phyloP scores from a whole-genome alignment of 1,284 basidiomycete species.

The Ustilago xerochloae region DNA sequence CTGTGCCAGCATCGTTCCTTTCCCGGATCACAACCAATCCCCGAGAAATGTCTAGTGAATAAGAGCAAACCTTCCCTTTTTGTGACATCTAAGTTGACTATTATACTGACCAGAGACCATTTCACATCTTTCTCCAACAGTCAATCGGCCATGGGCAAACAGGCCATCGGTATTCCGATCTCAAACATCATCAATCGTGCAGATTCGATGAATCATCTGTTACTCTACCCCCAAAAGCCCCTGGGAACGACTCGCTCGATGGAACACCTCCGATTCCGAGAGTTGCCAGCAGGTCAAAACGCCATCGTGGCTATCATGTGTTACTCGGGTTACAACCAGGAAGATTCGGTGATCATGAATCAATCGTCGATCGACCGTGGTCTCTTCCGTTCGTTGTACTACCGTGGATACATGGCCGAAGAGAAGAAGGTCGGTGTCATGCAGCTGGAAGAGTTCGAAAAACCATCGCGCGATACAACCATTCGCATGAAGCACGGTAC shows the following conservation, averaged over 20 bases:
- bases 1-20: slow-evolving; percentile 97
- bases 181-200: slow-evolving; percentile 93
- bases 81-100: neutral
- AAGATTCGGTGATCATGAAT: slow-evolving; percentile 99
- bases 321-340: slow-evolving; percentile 99
- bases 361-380: slow-evolving; percentile 98
- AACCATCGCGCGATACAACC: slow-evolving; percentile 91
- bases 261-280: slow-evolving; percentile 98
- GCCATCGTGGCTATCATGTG: slow-evolving; percentile 98
- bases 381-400: slow-evolving; percentile 98
- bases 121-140: slow-evolving; percentile 1
- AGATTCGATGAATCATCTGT: slow-evolving; percentile 80
- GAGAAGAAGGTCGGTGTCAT: slow-evolving; percentile 97
- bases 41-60: slow-evolving; percentile 91
- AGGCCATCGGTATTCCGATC: slow-evolving; percentile 78
- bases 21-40: slow-evolving; percentile 99
- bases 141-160: slow-evolving; percentile 16
- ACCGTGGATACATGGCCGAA: slow-evolving; percentile 94
- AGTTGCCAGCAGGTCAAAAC: slow-evolving; percentile 96
- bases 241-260: slow-evolving; percentile 97
- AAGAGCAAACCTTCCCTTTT: neutral
- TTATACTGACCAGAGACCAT: neutral
- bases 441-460: slow-evolving; percentile 88
- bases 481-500: slow-evolving; percentile 97
- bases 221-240: slow-evolving; percentile 97